These are phyloP conservation scores for Zygoascus flipseniorum DNA, from an alignment of 805 yeast species.

Conservation along the genomic window DNA sequence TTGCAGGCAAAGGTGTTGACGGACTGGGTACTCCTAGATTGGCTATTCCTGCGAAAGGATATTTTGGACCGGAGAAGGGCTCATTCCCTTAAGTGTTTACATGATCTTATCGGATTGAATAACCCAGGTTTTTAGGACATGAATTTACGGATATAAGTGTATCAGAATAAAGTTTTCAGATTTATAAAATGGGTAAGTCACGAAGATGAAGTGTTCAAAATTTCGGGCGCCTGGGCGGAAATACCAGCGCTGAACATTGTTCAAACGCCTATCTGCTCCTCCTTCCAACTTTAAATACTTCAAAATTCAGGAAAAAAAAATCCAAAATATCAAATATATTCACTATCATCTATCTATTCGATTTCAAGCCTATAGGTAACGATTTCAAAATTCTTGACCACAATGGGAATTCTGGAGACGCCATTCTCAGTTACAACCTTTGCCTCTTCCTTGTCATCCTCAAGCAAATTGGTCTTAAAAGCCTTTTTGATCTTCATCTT, in stretches of 20 bases:
- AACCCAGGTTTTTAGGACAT: no score
- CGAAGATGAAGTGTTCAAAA: no score
- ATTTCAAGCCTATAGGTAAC: conserved; percentile 46
- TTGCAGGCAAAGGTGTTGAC: conserved; percentile 13
- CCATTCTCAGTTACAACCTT: conserved; percentile 8
- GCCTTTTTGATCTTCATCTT: conserved; percentile 46
- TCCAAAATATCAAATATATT: no score
- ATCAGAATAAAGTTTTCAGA: no score
- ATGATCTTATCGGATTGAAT: background rate
- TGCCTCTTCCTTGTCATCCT: conserved; percentile 19
- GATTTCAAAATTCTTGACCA: conserved; percentile 69
- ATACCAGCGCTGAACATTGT: no score
- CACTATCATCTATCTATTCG: background rate
- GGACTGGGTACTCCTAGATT: conserved; percentile 8
- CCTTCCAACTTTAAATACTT: no score
- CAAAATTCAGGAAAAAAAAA: no score
- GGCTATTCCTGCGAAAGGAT: conserved; percentile 14
- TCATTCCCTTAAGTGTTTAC: conserved; percentile 8
- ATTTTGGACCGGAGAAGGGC: conserved; percentile 16
- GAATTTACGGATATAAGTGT: no score
- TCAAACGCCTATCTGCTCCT: no score
- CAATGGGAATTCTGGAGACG: conserved; percentile 30
- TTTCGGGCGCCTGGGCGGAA: no score
- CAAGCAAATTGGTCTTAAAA: conserved; percentile 30
- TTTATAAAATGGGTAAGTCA: no score